A percentile compares a stretch with the other conserved stretches of the same genome.
These are phyloP conservation scores for Corinectria fuckeliana DNA, from an alignment of 2,329 filamentous ascomycete species.

Conservation along the genomic window DNA sequence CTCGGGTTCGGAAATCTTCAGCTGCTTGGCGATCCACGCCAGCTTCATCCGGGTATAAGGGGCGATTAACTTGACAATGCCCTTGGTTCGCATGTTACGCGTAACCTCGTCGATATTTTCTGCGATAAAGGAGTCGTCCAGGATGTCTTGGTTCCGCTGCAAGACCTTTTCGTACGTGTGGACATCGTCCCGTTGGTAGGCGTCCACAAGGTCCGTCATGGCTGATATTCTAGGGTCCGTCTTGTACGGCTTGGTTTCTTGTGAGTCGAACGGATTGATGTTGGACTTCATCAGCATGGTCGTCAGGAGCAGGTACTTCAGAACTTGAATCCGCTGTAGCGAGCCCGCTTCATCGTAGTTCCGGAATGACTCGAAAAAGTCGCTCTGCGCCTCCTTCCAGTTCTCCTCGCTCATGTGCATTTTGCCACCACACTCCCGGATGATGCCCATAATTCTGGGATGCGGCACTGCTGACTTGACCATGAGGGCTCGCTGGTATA, in stretches of 20 bases:
- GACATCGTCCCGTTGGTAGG: slow-evolving; percentile 95
- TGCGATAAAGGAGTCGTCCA: slow-evolving; percentile 93
- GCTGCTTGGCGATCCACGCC: slow-evolving; percentile 83
- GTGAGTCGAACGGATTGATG: slow-evolving; percentile 98
- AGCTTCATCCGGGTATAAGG: slow-evolving; percentile 94
- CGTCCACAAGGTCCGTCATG: slow-evolving; percentile 97
- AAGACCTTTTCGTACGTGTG: slow-evolving; percentile 89
- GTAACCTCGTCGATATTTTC: slow-evolving; percentile 99
- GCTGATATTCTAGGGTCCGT: slow-evolving; percentile 93
- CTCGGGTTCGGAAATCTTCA: slow-evolving; percentile 84
- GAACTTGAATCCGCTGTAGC: slow-evolving; percentile 92
- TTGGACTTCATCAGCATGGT: slow-evolving; percentile 99
- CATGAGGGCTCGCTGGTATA: slow-evolving; percentile 90
- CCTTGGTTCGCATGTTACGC: slow-evolving; percentile 96
- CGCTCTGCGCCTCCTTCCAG: slow-evolving; percentile 95
- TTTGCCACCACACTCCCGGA: slow-evolving; percentile 97
- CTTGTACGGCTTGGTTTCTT: slow-evolving; percentile 98
- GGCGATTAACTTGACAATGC: slow-evolving; percentile 88
- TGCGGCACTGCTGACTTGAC: slow-evolving; percentile 97
- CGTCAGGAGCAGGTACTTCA: slow-evolving; percentile 94
- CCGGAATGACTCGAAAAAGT: slow-evolving; percentile 98
- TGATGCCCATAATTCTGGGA: slow-evolving; percentile 99
- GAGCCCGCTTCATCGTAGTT: slow-evolving; percentile 99
- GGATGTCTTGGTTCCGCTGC: slow-evolving; percentile 84
- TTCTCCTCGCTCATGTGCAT: slow-evolving; percentile 99